Evolutionary conservation across 1,139 yeast genomes (phyloP).

Genomic region (Saccharomyces hybrid): DNA sequence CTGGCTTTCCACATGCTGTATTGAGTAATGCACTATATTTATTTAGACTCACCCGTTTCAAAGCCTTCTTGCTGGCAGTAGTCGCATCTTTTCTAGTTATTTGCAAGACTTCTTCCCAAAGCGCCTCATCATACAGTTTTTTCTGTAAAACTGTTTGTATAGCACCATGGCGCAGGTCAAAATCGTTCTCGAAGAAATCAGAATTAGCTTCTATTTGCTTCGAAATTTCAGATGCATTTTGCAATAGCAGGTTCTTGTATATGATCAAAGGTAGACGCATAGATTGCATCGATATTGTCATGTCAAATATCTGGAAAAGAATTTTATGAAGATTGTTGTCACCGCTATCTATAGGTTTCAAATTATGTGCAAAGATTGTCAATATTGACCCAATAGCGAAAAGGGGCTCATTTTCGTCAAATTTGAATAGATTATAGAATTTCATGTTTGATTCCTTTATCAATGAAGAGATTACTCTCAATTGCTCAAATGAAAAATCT

Average conservation of each 20-base stretch:
- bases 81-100: conserved; percentile 8
- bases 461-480: conserved; percentile 57
- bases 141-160: conserved; percentile 23
- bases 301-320: conserved; percentile 25
- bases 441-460: conserved; percentile 43
- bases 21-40: conserved; percentile 22
- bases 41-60: conserved; percentile 8
- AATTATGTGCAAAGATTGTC: conserved; percentile 73
- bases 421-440: conserved; percentile 43
- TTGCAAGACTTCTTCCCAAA: conserved; percentile 17
- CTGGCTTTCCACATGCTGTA: conserved; percentile 10
- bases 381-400: conserved; percentile 69
- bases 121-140: conserved; percentile 8
- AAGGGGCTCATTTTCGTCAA: conserved; percentile 46
- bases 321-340: conserved; percentile 6
- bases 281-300: conserved; percentile 24
- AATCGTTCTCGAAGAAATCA: conserved; percentile 24
- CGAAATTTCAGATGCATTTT: conserved; percentile 14
- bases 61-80: neutral
- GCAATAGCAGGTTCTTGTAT: conserved; percentile 21
- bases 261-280: conserved; percentile 24
- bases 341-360: conserved; percentile 14
- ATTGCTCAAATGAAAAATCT: conserved; percentile 59
- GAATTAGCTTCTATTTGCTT: conserved; percentile 16
- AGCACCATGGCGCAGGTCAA: conserved; percentile 25